Evolutionary conservation across 768 basidiomycete species (phyloP), one percentile per base, ranked within the genome.

Genomic region (Auricularia sp.): DNA sequence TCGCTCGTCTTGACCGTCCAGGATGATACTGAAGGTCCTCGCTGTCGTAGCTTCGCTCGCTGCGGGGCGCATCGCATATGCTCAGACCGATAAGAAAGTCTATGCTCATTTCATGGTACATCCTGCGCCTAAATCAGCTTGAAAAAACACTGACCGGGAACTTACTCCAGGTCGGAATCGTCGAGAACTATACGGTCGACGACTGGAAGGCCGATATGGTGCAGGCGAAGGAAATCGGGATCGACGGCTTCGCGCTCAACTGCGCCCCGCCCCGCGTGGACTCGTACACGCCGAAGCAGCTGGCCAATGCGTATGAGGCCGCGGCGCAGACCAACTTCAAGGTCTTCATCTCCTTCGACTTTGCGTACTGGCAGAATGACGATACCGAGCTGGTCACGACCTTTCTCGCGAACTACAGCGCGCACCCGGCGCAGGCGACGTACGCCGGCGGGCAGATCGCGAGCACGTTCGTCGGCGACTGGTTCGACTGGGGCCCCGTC

Each of bases 351-450:
- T 59, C 56, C 4, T 59, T 59, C 56, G 56, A 59, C 56, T 59
- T 59, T 24, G 56, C 56, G 56, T 59, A 59, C 34, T 59, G 56
- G 56, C 56, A 59, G 56, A 59, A 59, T 29, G 56, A 59, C 56
- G 56, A 59, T 33, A 59, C 56, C 8, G 56, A 21, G 8, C 24
- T 59, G 24, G 24, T 59, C 56, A 59, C 56, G 29, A 59, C 24
- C 56, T 59, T 59, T 29, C 56, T 59, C 24, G 56, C 56, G 14
- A 59, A 59, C 56, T 59, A 59, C 56, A 59, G 56, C 56, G 14
- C 56, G 8, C 56, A 59, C 34, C 56, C 56, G 56, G 56, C 16
- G 13, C 56, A 59, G 56, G 56, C 56, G 29, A 29, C 8, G 11
- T 59, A 59, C 56, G 24, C 2, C 34, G 56, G 56, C 56, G 56